phyloP scores from a whole-genome alignment of 495 filamentous ascomycete genomes.

The Xylaria bambusicola region DNA sequence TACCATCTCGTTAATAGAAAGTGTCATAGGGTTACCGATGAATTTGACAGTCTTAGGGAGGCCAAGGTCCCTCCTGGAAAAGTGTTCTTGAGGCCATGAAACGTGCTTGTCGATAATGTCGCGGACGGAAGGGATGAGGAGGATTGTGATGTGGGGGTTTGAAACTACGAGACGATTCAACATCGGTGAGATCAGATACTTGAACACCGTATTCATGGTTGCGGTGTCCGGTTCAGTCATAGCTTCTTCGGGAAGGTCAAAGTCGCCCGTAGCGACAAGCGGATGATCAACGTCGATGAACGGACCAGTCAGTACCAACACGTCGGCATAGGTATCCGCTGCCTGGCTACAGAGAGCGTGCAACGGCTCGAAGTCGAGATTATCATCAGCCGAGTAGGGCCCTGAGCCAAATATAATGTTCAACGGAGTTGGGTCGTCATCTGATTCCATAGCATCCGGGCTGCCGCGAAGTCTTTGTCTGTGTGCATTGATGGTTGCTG shows the following conservation, averaged over 20 bases:
- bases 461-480: constrained; percentile 64
- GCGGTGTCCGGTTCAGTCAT: constrained; percentile 68
- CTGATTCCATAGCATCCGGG: constrained; percentile 59
- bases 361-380: constrained; percentile 84
- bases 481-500: constrained; percentile 60
- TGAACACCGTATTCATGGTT: constrained; percentile 81
- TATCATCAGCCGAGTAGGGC: constrained; percentile 89
- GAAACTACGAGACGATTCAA: constrained; percentile 64
- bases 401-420: constrained; percentile 78
- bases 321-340: constrained; percentile 71
- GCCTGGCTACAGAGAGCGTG: constrained; percentile 78
- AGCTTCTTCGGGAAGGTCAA: constrained; percentile 79
- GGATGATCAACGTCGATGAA: constrained; percentile 93
- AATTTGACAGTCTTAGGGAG: constrained; percentile 73
- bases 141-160: constrained; percentile 75
- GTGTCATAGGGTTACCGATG: constrained; percentile 84
- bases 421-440: constrained; percentile 60
- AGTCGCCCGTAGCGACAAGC: constrained; percentile 82
- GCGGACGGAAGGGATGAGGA: constrained; percentile 83
- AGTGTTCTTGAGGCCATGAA: constrained; percentile 85
- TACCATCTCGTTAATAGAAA: constrained; percentile 82
- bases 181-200: constrained; percentile 68
- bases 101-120: constrained; percentile 81
- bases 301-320: constrained; percentile 79
- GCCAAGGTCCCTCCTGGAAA: constrained; percentile 67